These are phyloP conservation scores for Rhizophora mangle DNA, from an alignment of 345 rosid species.

Conservation along the genomic window DNA sequence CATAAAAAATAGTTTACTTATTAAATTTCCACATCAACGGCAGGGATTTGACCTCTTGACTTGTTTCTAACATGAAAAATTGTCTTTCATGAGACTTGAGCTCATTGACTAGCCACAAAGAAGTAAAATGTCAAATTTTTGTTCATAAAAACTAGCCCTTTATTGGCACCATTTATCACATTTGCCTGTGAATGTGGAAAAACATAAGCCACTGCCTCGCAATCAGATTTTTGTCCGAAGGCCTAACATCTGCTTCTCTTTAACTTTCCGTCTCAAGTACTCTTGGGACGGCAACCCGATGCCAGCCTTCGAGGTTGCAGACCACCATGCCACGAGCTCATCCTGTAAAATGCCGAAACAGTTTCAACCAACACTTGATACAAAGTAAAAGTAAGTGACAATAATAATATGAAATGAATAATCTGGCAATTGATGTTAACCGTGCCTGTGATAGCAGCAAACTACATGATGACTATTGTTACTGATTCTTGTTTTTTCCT, in stretches of 20 bases:
- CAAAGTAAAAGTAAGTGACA: neutral
- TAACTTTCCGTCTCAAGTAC: slow-evolving; percentile 48
- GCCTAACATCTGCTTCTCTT: slow-evolving; percentile 58
- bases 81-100: too few species aligned
- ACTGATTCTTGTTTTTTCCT: too few species aligned
- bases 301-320: slow-evolving; percentile 26
- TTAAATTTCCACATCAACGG: too few species aligned
- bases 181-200: too few species aligned
- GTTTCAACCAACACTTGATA: neutral
- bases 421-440: neutral
- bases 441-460: neutral
- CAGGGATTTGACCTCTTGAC: too few species aligned
- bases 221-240: slow-evolving; percentile 19
- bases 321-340: slow-evolving; percentile 85
- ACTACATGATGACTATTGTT: neutral
- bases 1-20: too few species aligned
- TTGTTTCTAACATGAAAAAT: too few species aligned
- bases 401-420: neutral
- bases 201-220: neutral
- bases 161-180: too few species aligned
- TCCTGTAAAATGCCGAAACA: slow-evolving; percentile 40
- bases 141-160: too few species aligned
- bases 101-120: too few species aligned
- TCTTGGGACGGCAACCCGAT: slow-evolving; percentile 49
- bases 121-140: too few species aligned